phyloP scores from a whole-genome alignment of 176 grass and related monocot species.

The Triticum turgidum region DNA sequence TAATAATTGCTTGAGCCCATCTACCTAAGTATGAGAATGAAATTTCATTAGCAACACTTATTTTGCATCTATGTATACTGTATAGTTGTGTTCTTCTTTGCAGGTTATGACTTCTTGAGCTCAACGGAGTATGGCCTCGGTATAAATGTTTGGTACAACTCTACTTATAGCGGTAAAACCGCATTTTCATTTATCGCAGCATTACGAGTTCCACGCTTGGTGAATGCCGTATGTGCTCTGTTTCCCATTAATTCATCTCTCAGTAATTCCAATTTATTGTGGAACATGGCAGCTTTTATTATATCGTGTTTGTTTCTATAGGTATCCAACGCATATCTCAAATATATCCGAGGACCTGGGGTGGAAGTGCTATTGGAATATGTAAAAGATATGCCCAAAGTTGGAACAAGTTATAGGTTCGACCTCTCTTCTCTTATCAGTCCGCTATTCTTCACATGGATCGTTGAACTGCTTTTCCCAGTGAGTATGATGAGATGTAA shows the following conservation, averaged over 20 bases:
- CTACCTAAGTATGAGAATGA: not conserved
- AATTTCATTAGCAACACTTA: not conserved
- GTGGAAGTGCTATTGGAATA: constrained; percentile 59
- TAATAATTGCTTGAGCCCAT: not conserved
- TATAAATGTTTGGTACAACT: constrained; percentile 90
- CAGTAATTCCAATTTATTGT: constrained; percentile 4
- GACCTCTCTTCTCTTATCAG: constrained; percentile 80
- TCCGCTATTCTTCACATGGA: constrained; percentile 91
- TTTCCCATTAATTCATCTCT: constrained; percentile 13
- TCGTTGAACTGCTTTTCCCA: constrained; percentile 80
- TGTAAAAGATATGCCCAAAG: constrained; percentile 91
- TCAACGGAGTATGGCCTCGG: constrained; percentile 48
- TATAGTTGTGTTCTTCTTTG: constrained; percentile 24
- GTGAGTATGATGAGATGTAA: constrained; percentile 59
- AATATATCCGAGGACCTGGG: constrained; percentile 51
- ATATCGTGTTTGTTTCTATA: constrained; percentile 29
- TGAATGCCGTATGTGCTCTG: constrained; percentile 67
- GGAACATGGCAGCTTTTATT: not conserved
- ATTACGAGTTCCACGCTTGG: constrained; percentile 66
- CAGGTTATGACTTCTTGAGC: constrained; percentile 91
- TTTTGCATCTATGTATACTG: constrained; percentile 13
- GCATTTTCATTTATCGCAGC: constrained; percentile 47
- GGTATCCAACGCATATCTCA: constrained; percentile 74
- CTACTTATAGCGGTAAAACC: constrained; percentile 70
- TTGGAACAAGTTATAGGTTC: constrained; percentile 48